These are phyloP conservation scores for Fusarium staphyleae DNA, from an alignment of 2,329 filamentous ascomycete species.

Conservation along the genomic window DNA sequence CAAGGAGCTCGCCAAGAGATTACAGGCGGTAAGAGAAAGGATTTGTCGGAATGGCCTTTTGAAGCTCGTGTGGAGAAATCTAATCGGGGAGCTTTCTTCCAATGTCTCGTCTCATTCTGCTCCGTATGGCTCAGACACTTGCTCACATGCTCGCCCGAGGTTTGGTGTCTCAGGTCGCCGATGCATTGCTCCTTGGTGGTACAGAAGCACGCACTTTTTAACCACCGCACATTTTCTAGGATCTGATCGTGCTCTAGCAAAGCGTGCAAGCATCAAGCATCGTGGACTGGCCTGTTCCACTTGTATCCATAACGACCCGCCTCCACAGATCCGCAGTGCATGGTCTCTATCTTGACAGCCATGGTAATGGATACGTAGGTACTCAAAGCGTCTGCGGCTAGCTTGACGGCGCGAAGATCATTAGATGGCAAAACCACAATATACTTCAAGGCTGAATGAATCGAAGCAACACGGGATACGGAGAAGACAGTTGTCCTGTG, in stretches of 20 bases:
- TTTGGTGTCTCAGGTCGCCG: not conserved
- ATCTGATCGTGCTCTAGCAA: not conserved
- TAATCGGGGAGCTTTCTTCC: no score
- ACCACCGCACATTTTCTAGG: not conserved
- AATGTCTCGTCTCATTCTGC: not conserved
- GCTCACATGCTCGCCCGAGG: not conserved
- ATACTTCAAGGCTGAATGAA: not conserved
- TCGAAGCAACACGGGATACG: not conserved
- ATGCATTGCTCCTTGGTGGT: slow-evolving; percentile 1
- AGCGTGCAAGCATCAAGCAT: not conserved
- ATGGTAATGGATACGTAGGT: not conserved
- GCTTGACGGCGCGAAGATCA: not conserved
- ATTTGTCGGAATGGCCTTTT: slow-evolving; percentile 14
- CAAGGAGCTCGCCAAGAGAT: not conserved
- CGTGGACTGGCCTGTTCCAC: slow-evolving; percentile 3
- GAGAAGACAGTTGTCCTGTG: not conserved
- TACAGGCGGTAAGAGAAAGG: not conserved
- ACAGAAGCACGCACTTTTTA: not conserved
- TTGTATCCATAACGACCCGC: slow-evolving; percentile 13
- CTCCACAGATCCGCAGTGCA: slow-evolving; percentile 4
- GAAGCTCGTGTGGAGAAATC: not conserved
- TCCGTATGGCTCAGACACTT: not conserved
- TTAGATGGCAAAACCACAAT: no score
- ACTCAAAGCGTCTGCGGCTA: slow-evolving; percentile 1
- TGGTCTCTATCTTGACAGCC: slow-evolving; percentile 2